Base-by-base conservation (phyloP, 2,329 filamentous ascomycete species). In the Cordyceps fumosorosea region DNA sequence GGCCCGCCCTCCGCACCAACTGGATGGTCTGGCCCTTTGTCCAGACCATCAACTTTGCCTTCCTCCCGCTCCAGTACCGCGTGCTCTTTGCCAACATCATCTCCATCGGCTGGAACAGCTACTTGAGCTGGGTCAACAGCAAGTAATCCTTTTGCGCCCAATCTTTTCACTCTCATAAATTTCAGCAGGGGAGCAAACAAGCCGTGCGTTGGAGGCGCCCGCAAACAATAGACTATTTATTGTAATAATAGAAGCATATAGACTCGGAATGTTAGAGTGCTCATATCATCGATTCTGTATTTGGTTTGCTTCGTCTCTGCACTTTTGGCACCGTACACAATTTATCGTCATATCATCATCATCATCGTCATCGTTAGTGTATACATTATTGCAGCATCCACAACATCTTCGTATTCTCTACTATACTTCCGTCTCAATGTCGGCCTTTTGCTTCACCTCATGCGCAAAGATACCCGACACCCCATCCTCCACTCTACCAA, bases 21-120 rank as follows among this genome's bases (percentile, higher is more conserved):
- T 91, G 91, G 82, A 84, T 91, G 78, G 76, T 97, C 62, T 97
- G 93, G 93, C 93, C 93, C 3, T 80, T 81, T 65, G 91, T 96
- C 62, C 93, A 97, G 78, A 80, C 88, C 60, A 81, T 88, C 71
- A 97, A 97, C 80, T 97, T 97, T 78, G 89, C 89, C 70, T 83
- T 95, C 66, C 84, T 96, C 65, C 93, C 93, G 55, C 79, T 96
- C 65, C 85, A 96, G 72, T 87, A 93, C 76, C 84, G 92, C 63
- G 85, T 97, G 48, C 78, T 96, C 68, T 88, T 96, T 65, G 93
- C 96, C 69, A 97, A 97, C 71, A 74, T 96, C 56, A 81, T 96
- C 60, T 90, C 80, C 60, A 81, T 85, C 66, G 84, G 84, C 65
- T 87, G 84, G 84, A 87, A 87, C 74, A 84, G 81, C 65, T 87